These are phyloP conservation scores for Astragalus glycyphyllos DNA, from an alignment of 306 rosid species.

Conservation along the genomic window DNA sequence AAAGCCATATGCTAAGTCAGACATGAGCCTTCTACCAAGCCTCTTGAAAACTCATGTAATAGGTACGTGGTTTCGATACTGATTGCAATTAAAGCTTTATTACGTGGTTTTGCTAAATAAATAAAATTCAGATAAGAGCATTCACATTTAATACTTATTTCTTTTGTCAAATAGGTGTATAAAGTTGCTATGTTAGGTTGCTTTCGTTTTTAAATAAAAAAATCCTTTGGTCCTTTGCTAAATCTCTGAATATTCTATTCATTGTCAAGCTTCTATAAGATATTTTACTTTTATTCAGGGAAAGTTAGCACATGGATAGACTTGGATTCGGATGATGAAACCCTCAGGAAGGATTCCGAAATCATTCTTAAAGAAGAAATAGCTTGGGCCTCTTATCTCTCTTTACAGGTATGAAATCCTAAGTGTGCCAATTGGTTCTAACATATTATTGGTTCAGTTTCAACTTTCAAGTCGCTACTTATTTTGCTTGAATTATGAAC, in stretches of 20 bases:
- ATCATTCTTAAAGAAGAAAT: slow-evolving; percentile 12
- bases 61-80: background rate
- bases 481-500: background rate
- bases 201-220: too few relatives aligned
- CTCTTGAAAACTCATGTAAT: background rate
- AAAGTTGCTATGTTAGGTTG: background rate
- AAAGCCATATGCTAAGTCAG: background rate
- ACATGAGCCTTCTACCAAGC: background rate
- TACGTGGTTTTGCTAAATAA: background rate
- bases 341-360: slow-evolving; percentile 20
- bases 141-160: background rate
- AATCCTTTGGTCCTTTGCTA: too few relatives aligned
- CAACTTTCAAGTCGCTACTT: background rate
- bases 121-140: background rate
- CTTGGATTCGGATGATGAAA: slow-evolving; percentile 6
- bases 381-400: slow-evolving; percentile 7
- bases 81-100: background rate
- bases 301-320: slow-evolving; percentile 27
- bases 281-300: slow-evolving; percentile 15
- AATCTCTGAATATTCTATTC: too few relatives aligned
- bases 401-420: slow-evolving; percentile 3
- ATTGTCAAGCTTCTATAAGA: background rate
- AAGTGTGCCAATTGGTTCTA: background rate
- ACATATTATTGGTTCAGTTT: background rate
- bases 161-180: background rate